Percentiles rank a stretch among this genome's conserved stretches.
phyloP scores from a whole-genome alignment of 805 yeast species.

The Metschnikowia sp. region DNA sequence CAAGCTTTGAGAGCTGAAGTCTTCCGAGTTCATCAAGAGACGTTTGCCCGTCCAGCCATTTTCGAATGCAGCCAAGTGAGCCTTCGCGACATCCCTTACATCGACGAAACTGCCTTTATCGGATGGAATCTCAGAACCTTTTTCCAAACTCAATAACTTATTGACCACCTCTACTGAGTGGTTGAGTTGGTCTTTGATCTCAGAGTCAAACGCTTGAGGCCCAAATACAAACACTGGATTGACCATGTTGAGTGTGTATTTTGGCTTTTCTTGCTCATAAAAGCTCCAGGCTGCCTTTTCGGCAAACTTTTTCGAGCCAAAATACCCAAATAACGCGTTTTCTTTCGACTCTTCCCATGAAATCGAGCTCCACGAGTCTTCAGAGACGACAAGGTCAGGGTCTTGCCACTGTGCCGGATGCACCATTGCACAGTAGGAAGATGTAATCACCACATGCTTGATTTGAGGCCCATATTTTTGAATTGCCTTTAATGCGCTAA shows the following conservation, averaged over 20 bases:
- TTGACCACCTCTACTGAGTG: conserved; percentile 38
- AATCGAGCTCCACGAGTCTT: conserved; percentile 16
- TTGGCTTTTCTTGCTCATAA: conserved; percentile 23
- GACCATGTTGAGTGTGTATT: conserved; percentile 34
- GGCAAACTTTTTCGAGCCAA: conserved; percentile 52
- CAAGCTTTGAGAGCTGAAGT: conserved; percentile 29
- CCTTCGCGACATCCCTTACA: conserved; percentile 32
- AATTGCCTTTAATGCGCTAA: conserved; percentile 46
- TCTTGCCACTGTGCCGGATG: conserved; percentile 9
- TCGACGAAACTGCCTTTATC: conserved; percentile 36
- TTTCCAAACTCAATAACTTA: conserved; percentile 30
- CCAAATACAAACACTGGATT: conserved; percentile 22
- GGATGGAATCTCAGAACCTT: conserved; percentile 19
- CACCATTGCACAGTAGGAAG: conserved; percentile 53
- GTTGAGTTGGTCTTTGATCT: conserved; percentile 30
- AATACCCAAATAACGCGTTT: conserved; percentile 43
- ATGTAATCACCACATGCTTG: conserved; percentile 43
- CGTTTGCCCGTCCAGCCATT: conserved; percentile 13
- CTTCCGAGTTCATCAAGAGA: conserved; percentile 23
- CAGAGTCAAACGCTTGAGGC: conserved; percentile 23
- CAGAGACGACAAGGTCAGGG: conserved; percentile 9
- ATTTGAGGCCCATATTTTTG: conserved; percentile 40
- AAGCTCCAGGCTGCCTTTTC: conserved; percentile 41
- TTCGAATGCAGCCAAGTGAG: conserved; percentile 18
- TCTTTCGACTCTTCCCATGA: conserved; percentile 23